These are phyloP conservation scores for Physcomitrium patens DNA, from an alignment of 225 moss, liverwort and hornwort species.

Conservation along the genomic window DNA sequence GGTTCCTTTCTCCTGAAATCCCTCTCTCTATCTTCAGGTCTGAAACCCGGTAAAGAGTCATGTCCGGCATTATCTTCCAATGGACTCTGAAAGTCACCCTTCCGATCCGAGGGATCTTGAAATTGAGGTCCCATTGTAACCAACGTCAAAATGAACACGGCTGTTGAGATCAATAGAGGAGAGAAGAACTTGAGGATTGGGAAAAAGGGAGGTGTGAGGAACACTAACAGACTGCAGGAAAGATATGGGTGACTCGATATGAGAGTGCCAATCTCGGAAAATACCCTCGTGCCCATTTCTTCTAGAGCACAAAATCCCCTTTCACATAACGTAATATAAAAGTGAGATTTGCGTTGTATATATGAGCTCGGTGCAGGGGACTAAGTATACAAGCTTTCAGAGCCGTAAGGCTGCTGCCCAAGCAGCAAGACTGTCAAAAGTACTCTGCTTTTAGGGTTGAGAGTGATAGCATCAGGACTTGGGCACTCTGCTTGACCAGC, in stretches of 20 bases:
- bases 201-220: constrained; percentile 81
- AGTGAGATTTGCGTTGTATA: not conserved
- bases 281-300: constrained; percentile 49
- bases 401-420: constrained; percentile 24
- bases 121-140: constrained; percentile 75
- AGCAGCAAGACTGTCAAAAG: constrained; percentile 24
- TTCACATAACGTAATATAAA: not conserved
- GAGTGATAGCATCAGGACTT: constrained; percentile 20
- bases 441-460: not conserved
- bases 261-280: constrained; percentile 56
- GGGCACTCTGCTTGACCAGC: constrained; percentile 22
- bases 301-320: constrained; percentile 19
- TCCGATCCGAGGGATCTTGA: constrained; percentile 50
- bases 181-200: constrained; percentile 84
- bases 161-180: constrained; percentile 86
- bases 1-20: constrained; percentile 33
- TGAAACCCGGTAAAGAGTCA: constrained; percentile 27
- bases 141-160: constrained; percentile 72
- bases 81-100: constrained; percentile 30
- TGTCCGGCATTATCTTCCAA: constrained; percentile 34
- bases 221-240: constrained; percentile 58
- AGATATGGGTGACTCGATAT: constrained; percentile 76
- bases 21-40: constrained; percentile 24
- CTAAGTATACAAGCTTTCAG: constrained; percentile 11
- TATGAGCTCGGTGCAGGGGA: constrained; percentile 11